Base-by-base conservation (phyloP, 805 yeast species). In the Debaryomyces castellii region DNA sequence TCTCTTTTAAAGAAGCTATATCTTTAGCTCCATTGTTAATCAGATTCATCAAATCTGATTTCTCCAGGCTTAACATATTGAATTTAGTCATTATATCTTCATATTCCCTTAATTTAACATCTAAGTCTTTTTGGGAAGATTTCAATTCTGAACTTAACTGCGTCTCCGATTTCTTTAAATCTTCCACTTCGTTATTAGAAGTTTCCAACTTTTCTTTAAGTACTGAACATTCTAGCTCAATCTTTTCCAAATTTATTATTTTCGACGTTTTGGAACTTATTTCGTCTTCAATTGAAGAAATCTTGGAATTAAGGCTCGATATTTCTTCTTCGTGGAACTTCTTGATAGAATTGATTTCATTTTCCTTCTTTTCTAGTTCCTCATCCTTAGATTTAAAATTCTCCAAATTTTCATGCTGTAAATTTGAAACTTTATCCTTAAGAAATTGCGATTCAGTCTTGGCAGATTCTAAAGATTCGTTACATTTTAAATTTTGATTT, bases 121-220 rank as follows among this genome's bases (percentile, higher is more conserved):
- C 24, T 12, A 39, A 21, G 12, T 21, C 24, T 27, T 25, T 24
- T 11, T 16, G 18, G 7, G 39, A 7, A 16, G 18, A 3, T 11
- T 14, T 30, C 11, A 30, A 30, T 27, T 39, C 35, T 7, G 17
- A 3, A 10, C 28, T 21, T 21, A 10, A 14, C 16, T 30, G 9
- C 9, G 14, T 20, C 20, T 30, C 18, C 16, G 34, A 30, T 8
- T 30, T 21, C 28, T 40, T 40, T 20, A 21, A 17, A 3, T 21
- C 12, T 2, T 11, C 17, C 5, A 14, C 10, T 21, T 23, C 20
- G 12, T n/a, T 18, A 10, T 30, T 21, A 30, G 37, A 21, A 11
- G 12, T 20, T 20, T 41, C 44, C 18, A 45, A 35, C 4, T 47
- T 35, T 21, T 45, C 38, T 3, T 22, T 18, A 17, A 41, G 21